phyloP scores from a whole-genome alignment of 2,329 filamentous ascomycete species.

The Fusarium buharicum region DNA sequence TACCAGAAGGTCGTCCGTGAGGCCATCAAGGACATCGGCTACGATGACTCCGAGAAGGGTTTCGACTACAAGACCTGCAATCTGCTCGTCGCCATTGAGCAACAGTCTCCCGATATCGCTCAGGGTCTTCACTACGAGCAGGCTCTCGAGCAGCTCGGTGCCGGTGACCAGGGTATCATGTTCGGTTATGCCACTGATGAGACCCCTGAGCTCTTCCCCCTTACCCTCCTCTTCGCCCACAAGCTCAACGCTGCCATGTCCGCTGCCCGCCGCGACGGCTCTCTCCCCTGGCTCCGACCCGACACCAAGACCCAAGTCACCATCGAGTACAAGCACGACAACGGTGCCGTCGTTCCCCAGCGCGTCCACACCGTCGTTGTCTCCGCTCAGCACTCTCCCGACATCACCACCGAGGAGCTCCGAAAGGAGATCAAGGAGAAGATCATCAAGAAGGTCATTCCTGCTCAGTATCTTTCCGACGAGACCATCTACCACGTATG shows the following conservation, averaged over 20 bases:
- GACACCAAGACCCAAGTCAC: constrained; percentile 99
- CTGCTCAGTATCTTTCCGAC: constrained; percentile 89
- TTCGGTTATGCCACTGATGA: constrained; percentile 99
- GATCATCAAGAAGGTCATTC: constrained; percentile 96
- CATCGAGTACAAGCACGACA: constrained; percentile 97
- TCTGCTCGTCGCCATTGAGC: constrained; percentile 97
- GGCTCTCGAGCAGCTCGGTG: constrained; percentile 96
- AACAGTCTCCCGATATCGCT: constrained; percentile 98
- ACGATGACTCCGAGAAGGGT: constrained; percentile 95
- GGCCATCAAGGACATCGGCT: constrained; percentile 98
- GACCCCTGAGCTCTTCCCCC: constrained; percentile 94
- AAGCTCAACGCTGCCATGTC: constrained; percentile 97
- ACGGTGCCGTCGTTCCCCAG: constrained; percentile 89
- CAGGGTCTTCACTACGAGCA: constrained; percentile 99
- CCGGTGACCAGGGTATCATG: constrained; percentile 99
- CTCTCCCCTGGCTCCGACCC: constrained; percentile 91
- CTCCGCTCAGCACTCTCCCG: constrained; percentile 90
- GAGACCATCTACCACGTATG: constrained; percentile 93
- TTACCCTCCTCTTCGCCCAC: constrained; percentile 94
- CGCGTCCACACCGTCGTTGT: constrained; percentile 97
- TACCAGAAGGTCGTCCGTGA: constrained; percentile 98
- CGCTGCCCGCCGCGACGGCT: constrained; percentile 85
- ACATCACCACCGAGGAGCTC: constrained; percentile 89
- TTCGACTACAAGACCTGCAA: constrained; percentile 99
- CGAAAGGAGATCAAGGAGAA: constrained; percentile 96